phyloP scores from a whole-genome alignment of 192 early-diverging fungal genomes.

The Chytriomyces hyalinus region DNA sequence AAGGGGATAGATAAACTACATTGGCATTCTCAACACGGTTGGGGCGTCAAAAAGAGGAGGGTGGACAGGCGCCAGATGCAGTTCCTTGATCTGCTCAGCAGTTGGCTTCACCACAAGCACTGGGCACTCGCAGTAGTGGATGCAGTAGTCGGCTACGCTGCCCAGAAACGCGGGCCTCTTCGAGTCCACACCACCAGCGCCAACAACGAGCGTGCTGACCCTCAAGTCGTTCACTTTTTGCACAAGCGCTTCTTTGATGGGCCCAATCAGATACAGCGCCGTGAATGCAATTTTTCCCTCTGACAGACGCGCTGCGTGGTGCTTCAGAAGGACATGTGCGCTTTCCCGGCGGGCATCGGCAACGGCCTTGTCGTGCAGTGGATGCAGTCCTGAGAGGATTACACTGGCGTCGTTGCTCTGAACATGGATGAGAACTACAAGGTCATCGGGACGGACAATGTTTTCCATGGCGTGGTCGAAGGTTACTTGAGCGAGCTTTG shows the following conservation, averaged over 20 bases:
- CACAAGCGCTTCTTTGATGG: not conserved
- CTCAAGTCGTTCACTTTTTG: conserved; percentile 3
- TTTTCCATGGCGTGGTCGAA: conserved; percentile 44
- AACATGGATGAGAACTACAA: conserved; percentile 39
- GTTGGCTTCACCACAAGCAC: conserved; percentile 28
- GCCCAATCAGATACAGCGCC: not conserved
- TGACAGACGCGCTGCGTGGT: not conserved
- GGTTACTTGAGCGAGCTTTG: conserved; percentile 26
- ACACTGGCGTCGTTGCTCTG: not conserved
- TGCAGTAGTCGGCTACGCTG: conserved; percentile 20
- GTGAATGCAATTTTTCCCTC: not conserved
- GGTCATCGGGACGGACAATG: conserved; percentile 37
- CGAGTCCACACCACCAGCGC: not conserved
- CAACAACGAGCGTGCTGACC: not conserved
- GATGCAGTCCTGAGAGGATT: not conserved
- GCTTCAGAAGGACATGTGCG: conserved; percentile 1
- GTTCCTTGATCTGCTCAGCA: not conserved
- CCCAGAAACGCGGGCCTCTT: not conserved
- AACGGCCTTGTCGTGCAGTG: not conserved
- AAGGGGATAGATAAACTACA: not conserved
- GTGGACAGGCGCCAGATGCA: not conserved
- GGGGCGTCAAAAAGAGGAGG: not conserved
- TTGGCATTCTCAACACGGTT: not conserved
- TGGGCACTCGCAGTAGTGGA: conserved; percentile 26
- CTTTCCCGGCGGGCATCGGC: not conserved